Evolutionary conservation across 495 filamentous ascomycete species (phyloP), one percentile per base, ranked within the genome.

Genomic region (Penicillium parvum): DNA sequence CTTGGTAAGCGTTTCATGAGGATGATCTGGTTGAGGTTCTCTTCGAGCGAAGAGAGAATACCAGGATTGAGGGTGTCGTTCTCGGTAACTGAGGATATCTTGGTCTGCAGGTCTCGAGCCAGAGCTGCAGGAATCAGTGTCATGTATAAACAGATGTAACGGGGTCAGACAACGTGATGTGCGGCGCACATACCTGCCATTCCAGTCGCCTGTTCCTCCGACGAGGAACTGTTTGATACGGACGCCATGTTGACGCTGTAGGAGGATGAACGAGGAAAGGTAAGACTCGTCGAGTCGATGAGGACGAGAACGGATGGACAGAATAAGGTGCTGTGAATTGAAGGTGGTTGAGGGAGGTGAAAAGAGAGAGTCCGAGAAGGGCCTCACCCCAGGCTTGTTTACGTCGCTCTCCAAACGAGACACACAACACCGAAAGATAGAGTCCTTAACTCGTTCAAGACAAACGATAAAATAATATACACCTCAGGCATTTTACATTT

Each of bases 401-500:
- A 8, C 8, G 12, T 14, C 29, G 3, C 4, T 32, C 7, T 12
- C n/a, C 2, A 27, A 27, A n/a, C n/a, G n/a, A n/a, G n/a, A n/a
- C n/a, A n/a, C 4, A 32, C n/a, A 7, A 17, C 7, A 32, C 6
- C 15, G 11, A 32, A 4, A 32, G 3, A 12, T 11, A 32, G 15
- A 32, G 3, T 14, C 11, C 3, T 14, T 15, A 32, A 12, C 8
- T 27, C 8, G 29, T 17, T 4, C 29, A 32, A 17, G 10, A 30
- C 15, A 16, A 40, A 20, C 9, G 14, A 26, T 22, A 4, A 3
- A 32, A 1, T 22, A 38, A 22, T 12, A 32, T 40, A 47, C 29
- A 42, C 20, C 29, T 23, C 29, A 9, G 20, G 12, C 14, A 18
- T 33, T 20, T 12, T 35, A 39, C 29, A 21, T 32, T 45, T 44